Conservation (phyloP, 1,284 basidiomycete species). For the Tilletiopsis washingtonensis region DNA sequence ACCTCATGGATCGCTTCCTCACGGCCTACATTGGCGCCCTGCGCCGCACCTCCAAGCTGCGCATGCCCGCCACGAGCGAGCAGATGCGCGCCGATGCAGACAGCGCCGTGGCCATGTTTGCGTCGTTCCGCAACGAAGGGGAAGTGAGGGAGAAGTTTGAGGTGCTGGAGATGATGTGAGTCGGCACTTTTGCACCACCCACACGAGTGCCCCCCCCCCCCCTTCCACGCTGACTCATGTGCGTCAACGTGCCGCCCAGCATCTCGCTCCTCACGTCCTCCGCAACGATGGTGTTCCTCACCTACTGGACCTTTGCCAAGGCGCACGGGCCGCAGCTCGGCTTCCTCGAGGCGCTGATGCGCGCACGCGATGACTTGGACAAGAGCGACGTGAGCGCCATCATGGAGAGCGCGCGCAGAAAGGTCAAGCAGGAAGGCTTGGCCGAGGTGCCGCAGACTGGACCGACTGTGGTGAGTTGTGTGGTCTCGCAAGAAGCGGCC, state of each 20-base stretch:
- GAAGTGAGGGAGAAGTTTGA: slow-evolving; percentile 78
- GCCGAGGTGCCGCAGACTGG: slow-evolving; percentile 35
- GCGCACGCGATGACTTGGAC: slow-evolving; percentile 82
- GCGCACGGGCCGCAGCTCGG: slow-evolving; percentile 84
- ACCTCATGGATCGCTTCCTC: slow-evolving; percentile 83
- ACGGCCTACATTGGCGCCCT: slow-evolving; percentile 83
- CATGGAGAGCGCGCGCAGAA: slow-evolving; percentile 87
- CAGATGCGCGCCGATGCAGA: slow-evolving; percentile 74
- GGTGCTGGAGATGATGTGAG: slow-evolving; percentile 61
- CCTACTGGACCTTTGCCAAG: slow-evolving; percentile 87
- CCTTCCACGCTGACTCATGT: too few relatives aligned
- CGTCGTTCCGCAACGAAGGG: slow-evolving; percentile 65
- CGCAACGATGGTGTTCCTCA: slow-evolving; percentile 85
- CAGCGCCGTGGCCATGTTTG: slow-evolving; percentile 72
- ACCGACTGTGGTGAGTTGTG: slow-evolving; percentile 36
- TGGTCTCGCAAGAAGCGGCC: too few relatives aligned
- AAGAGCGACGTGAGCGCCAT: slow-evolving; percentile 76
- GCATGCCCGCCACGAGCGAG: slow-evolving; percentile 74
- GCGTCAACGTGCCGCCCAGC: slow-evolving; percentile 51
- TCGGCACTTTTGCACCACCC: too few relatives aligned
- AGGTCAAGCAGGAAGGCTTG: slow-evolving; percentile 56
- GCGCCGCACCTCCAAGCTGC: slow-evolving; percentile 74
- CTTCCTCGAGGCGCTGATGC: slow-evolving; percentile 84
- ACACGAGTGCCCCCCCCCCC: too few relatives aligned
- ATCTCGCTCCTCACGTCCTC: slow-evolving; percentile 78